These are phyloP conservation scores for Chrysosphaeria jannelii DNA, from an alignment of 2,329 filamentous ascomycete genomes.

Conservation along the genomic window DNA sequence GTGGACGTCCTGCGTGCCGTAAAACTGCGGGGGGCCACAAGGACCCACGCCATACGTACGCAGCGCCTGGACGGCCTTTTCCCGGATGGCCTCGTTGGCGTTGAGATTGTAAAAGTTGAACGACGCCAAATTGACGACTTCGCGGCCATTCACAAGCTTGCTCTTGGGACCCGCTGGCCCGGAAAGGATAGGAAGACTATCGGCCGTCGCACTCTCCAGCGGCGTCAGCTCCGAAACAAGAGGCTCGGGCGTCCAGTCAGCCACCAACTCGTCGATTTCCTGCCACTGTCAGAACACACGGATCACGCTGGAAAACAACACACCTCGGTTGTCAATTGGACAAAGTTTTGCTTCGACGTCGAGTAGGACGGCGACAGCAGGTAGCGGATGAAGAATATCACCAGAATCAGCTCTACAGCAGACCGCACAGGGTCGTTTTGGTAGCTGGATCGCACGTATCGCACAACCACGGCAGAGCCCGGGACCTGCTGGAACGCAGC, in stretches of 20 bases:
- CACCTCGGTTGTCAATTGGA: slow-evolving; percentile 58
- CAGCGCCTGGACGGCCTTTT: slow-evolving; percentile 79
- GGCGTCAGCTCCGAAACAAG: slow-evolving; percentile 44
- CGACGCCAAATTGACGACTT: slow-evolving; percentile 74
- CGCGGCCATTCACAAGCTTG: slow-evolving; percentile 66
- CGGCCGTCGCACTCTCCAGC: slow-evolving; percentile 54
- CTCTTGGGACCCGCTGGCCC: slow-evolving; percentile 84
- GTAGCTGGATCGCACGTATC: slow-evolving; percentile 91
- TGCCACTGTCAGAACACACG: no score
- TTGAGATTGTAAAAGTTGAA: slow-evolving; percentile 98
- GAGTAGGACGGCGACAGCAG: slow-evolving; percentile 76
- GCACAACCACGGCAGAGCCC: slow-evolving; percentile 74
- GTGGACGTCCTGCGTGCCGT: slow-evolving; percentile 93
- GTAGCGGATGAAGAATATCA: slow-evolving; percentile 88
- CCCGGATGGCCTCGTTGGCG: slow-evolving; percentile 69
- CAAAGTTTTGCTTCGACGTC: slow-evolving; percentile 66
- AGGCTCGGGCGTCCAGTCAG: slow-evolving; percentile 88
- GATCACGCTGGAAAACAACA: slow-evolving; percentile 1
- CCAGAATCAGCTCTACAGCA: slow-evolving; percentile 71
- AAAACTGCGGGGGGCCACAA: slow-evolving; percentile 90
- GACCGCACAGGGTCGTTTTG: slow-evolving; percentile 89
- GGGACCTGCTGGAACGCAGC: slow-evolving; percentile 67
- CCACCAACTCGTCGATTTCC: slow-evolving; percentile 90
- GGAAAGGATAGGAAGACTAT: slow-evolving; percentile 63
- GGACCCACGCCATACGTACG: slow-evolving; percentile 90